Conservation (phyloP, 106 monocot genomes). For the Amphibolis antarctica region DNA sequence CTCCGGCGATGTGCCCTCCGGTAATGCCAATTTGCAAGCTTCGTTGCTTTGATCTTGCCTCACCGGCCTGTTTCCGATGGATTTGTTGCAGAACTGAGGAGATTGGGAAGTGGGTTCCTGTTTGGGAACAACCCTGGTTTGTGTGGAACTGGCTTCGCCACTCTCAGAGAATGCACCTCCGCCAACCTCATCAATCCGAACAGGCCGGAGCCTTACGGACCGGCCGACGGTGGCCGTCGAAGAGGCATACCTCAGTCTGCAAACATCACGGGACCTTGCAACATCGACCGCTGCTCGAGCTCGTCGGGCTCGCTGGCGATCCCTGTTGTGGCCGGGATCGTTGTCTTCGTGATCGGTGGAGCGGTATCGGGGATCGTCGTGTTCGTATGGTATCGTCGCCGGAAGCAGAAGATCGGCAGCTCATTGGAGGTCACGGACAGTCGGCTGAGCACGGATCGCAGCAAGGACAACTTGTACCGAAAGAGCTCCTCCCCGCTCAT, state of each 20-base stretch:
- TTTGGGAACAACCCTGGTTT: conserved; percentile 43
- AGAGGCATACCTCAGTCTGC: conserved; percentile 35
- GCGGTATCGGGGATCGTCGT: conserved; percentile 20
- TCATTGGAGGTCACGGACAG: conserved; percentile 32
- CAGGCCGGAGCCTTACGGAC: conserved; percentile 48
- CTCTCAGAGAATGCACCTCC: conserved; percentile 41
- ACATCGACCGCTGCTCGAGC: conserved; percentile 21
- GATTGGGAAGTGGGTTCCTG: conserved; percentile 39
- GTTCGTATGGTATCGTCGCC: conserved; percentile 35
- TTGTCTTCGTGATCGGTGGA: conserved; percentile 10
- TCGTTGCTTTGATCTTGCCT: background rate
- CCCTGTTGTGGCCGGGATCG: conserved; percentile 17
- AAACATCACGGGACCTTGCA: conserved; percentile 25
- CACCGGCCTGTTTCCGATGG: background rate
- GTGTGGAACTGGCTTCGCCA: conserved; percentile 45
- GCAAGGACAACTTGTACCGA: conserved; percentile 24
- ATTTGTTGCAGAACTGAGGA: conserved; percentile 45
- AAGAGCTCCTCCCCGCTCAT: conserved; percentile 51
- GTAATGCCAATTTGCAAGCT: conserved; percentile 23
- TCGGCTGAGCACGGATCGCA: conserved; percentile 44
- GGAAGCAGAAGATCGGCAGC: conserved; percentile 37
- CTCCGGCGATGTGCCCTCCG: conserved; percentile 71
- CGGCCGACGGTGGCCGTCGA: conserved; percentile 9
- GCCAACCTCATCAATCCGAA: conserved; percentile 33
- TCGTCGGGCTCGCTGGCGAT: conserved; percentile 25